Base-by-base conservation (phyloP, 2,329 filamentous ascomycete species). In the Macrophomina pseudophaseolina region DNA sequence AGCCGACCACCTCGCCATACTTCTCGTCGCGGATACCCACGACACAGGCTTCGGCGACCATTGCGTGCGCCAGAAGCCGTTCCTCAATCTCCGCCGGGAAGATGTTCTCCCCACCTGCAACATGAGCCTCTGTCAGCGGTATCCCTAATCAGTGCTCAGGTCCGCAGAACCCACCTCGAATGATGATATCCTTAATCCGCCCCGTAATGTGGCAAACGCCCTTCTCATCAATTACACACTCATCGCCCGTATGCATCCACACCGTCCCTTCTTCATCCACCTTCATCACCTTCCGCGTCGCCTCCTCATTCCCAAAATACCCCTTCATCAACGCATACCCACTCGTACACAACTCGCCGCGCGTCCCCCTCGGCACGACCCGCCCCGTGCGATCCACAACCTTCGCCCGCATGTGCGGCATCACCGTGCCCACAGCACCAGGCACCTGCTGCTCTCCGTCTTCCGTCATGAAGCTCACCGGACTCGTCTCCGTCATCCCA, bases 171-270 rank as follows among this genome's bases (percentile, higher is more conserved):
- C 9, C 12, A 33, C 92, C 94, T 32, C 93, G 87, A 75, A 98
- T 97, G 72, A 99, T 97, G 65, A 98, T 80, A 76, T 99, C 94
- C 79, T 98, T 98, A 74, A 97, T 94, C 14, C 94, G 85, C 3
- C 94, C 93, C 0, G 93, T 97, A 74, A 98, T 97, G 71, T 87
- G 86, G 2, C 97, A 87, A 75, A 93, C 97, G 1, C 94, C 94
- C 33, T 93, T 85, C 4, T 80, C 83, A 69, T 96, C 92, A 86
- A 98, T 96, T 62, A 83, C 81, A 1, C 93, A 95, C 82, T 98
- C 94, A 74, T 99, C 95, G 23, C 95, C 95, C 0, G 91, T 96
- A 78, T 89, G 84, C 91, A 98, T 94, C 94, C 94, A 98, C 18
- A 90, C 74, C 54, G 84, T 86, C 6, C 84, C 83, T 0, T 84